phyloP scores from a whole-genome alignment of 208 protist genomes.

The Trypanosoma cruzi region DNA sequence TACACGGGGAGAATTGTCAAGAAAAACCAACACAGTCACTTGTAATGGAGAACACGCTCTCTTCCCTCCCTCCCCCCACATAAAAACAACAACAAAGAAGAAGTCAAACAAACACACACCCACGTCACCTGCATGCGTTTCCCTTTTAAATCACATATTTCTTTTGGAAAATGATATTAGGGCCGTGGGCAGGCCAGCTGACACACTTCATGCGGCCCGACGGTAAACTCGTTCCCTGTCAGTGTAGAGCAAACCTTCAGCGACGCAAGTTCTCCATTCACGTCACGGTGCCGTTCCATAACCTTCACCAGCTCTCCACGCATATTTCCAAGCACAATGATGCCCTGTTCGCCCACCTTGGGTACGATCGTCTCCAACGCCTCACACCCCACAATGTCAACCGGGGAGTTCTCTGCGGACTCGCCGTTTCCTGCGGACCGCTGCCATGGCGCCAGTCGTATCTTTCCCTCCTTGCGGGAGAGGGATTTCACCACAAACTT shows the following conservation, averaged over 20 bases:
- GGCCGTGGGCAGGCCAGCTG: constrained; percentile 12
- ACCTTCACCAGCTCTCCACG: constrained; percentile 69
- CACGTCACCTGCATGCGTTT: too few relatives aligned
- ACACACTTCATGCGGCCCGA: constrained; percentile 63
- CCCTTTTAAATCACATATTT: too few relatives aligned
- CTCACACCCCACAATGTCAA: constrained; percentile 64
- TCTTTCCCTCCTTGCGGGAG: constrained; percentile 40
- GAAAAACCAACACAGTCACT: too few relatives aligned
- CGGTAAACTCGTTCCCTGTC: constrained; percentile 38
- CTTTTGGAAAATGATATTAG: not conserved
- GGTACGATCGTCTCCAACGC: constrained; percentile 80
- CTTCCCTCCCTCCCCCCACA: too few relatives aligned
- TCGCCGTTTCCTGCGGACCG: not conserved
- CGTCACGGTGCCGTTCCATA: constrained; percentile 33
- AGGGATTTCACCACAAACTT: constrained; percentile 69
- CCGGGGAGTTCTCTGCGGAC: not conserved
- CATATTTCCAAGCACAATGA: constrained; percentile 62
- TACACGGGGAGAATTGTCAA: too few relatives aligned
- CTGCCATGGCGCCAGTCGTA: constrained; percentile 44
- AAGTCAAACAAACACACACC: too few relatives aligned
- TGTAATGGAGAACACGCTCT: too few relatives aligned
- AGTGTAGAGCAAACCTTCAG: constrained; percentile 56
- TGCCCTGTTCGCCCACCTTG: constrained; percentile 53
- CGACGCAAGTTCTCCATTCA: constrained; percentile 33
- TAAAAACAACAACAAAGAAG: too few relatives aligned